Base-by-base conservation (phyloP, 2,329 filamentous ascomycete species). In the Aspergillus tubingensis region DNA sequence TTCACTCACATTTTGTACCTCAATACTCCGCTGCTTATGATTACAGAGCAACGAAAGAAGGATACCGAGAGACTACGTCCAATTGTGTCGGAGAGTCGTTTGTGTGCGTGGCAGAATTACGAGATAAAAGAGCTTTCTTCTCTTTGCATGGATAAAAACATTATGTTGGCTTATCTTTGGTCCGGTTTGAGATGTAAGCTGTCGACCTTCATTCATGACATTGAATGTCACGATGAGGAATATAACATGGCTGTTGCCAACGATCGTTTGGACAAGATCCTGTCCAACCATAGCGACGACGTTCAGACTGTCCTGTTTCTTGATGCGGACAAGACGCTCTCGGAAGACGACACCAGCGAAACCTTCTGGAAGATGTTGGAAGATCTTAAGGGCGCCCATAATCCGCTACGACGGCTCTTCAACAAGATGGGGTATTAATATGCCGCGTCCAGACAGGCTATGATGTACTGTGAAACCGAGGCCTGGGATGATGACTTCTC, bases 1-100 rank as follows among this genome's bases (percentile, higher is more conserved):
- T 88, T 80, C 67, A 86, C 84, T 0, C 85, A 88, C 64, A 83
- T 89, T 13, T 47, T 89, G 11, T 88, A 88, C 65, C 66, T 88
- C 27, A 71, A 83, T 47, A 66, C 79, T 1, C 65, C 75, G 1
- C 62, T 76, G 0, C 65, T 77, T 1, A 23, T 70, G 0, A 70
- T 87, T 15, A 61, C 61, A 0, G 54, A 78, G 44, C 79, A 75
- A 17, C 74, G 77, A n/a, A 38, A 30, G 0, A 54, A 70, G 0
- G 83, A 87, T 63, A 65, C 19, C 0, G 30, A 58, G 13, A 77
- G 76, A 61, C 41, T 8, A 6, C 81, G 83, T 0, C 64, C 72
- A 2, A 2, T 17, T 3, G 27, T 65, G 10, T 77, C 80, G 0
- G 41, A 71, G 0, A 52, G 63, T 0, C 77, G 83, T 59, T 56